These are phyloP conservation scores for Tricholoma sp. DNA, from an alignment of 768 basidiomycete species.

Conservation along the genomic window DNA sequence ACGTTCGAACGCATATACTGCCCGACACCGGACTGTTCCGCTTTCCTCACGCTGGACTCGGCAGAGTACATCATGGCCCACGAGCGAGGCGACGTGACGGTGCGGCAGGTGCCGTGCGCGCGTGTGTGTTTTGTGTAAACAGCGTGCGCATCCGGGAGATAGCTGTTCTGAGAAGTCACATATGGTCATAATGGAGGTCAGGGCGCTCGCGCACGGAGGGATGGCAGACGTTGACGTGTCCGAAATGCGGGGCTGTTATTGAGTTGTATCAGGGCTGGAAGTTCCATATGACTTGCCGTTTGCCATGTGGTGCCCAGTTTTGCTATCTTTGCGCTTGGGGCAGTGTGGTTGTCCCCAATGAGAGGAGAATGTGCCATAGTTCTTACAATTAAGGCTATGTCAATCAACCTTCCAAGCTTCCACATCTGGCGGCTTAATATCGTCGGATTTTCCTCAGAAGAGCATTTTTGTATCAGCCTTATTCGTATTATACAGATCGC, in stretches of 20 bases:
- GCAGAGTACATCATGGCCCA: constrained; percentile 14
- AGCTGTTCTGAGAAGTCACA: constrained; percentile 43
- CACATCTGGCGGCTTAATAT: too few relatives aligned
- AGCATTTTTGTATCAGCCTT: too few relatives aligned
- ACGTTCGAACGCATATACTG: constrained; percentile 45
- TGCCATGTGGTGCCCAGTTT: constrained; percentile 50
- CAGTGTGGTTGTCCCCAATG: constrained; percentile 37
- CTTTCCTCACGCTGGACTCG: constrained; percentile 49
- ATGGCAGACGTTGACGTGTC: constrained; percentile 68
- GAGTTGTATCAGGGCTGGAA: constrained; percentile 55
- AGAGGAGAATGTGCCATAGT: too few relatives aligned
- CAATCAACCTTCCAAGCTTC: too few relatives aligned
- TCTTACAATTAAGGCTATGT: too few relatives aligned
- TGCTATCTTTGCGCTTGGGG: constrained; percentile 69
- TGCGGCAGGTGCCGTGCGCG: constrained; percentile 34
- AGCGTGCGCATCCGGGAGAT: constrained; percentile 33
- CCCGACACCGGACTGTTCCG: constrained; percentile 43
- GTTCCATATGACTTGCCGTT: constrained; percentile 61
- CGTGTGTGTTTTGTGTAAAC: constrained; percentile 50
- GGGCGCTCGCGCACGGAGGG: constrained; percentile 34
- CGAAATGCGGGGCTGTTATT: constrained; percentile 48
- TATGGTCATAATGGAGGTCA: constrained; percentile 33
- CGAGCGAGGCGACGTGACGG: background rate
- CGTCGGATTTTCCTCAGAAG: too few relatives aligned
- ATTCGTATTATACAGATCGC: too few relatives aligned